Evolutionary conservation across 2,329 filamentous ascomycete species (phyloP).

Genomic region (Fusarium odoratissimum): DNA sequence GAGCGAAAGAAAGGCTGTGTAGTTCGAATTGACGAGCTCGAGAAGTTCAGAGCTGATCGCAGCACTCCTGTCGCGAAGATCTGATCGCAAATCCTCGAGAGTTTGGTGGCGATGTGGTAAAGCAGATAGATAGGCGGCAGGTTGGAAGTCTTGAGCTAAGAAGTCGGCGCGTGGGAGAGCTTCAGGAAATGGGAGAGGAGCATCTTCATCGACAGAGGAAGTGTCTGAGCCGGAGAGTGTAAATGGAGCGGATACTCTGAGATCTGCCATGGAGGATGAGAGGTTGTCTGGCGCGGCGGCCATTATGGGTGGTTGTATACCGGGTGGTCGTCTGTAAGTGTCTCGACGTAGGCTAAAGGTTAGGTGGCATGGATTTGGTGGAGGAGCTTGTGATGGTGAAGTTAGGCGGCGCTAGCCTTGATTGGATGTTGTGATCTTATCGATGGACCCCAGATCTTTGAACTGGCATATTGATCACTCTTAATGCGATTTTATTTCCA

Average conservation of each 20-base stretch:
- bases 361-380: conserved; percentile 39
- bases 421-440: conserved; percentile 25
- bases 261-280: conserved; percentile 42
- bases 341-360: conserved; percentile 30
- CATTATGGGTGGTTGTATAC: conserved; percentile 21
- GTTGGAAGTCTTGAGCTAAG: conserved; percentile 79
- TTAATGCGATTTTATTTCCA: not conserved
- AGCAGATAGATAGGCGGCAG: conserved; percentile 82
- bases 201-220: conserved; percentile 65
- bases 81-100: conserved; percentile 89
- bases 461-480: not conserved
- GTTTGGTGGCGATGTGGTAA: conserved; percentile 92
- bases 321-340: conserved; percentile 17
- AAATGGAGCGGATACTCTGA: conserved; percentile 50
- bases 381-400: conserved; percentile 11
- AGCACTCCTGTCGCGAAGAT: conserved; percentile 83
- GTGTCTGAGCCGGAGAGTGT: conserved; percentile 57
- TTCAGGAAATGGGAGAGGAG: conserved; percentile 86
- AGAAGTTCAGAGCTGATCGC: conserved; percentile 87
- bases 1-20: conserved; percentile 87
- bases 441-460: conserved; percentile 11
- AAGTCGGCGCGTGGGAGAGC: conserved; percentile 88
- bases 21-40: conserved; percentile 95
- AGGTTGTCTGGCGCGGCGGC: conserved; percentile 45
- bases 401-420: conserved; percentile 25